phyloP scores from a whole-genome alignment of 441 rosid genomes.

The Raphanus hybrid region DNA sequence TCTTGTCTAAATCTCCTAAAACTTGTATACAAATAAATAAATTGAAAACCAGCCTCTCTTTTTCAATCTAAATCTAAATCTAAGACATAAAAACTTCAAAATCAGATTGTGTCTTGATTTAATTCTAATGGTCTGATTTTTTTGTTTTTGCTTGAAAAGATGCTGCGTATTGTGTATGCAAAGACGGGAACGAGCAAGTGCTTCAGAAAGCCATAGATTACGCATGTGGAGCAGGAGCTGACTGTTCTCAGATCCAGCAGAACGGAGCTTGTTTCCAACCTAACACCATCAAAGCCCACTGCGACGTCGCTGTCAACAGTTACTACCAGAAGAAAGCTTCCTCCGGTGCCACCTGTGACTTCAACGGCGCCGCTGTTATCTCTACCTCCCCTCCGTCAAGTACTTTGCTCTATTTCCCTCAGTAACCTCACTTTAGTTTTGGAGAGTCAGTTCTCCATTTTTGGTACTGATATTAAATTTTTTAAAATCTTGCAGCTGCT shows the following conservation, averaged over 20 bases:
- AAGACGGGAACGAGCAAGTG: constrained; percentile 62
- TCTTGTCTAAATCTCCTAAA: not conserved
- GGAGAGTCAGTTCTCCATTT: too few relatives aligned
- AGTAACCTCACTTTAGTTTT: not conserved
- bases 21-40: not conserved
- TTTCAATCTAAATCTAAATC: not conserved
- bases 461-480: not conserved
- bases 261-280: constrained; percentile 81
- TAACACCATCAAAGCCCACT: constrained; percentile 92
- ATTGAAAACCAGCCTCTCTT: not conserved
- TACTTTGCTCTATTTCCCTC: constrained; percentile 19
- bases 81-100: not conserved
- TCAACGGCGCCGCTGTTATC: constrained; percentile 61
- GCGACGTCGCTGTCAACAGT: constrained; percentile 87
- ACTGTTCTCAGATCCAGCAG: constrained; percentile 68
- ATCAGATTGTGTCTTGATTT: not conserved
- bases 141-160: constrained; percentile 39
- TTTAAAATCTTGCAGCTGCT: constrained; percentile 32
- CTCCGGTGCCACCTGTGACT: constrained; percentile 73
- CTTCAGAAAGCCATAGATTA: constrained; percentile 81
- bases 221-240: constrained; percentile 97
- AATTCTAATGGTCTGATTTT: constrained; percentile 3
- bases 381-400: constrained; percentile 56
- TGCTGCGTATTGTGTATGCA: constrained; percentile 79
- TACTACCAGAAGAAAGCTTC: constrained; percentile 82